phyloP scores from a whole-genome alignment of 257 asterid species.

The Solanum pimpinellifolium region DNA sequence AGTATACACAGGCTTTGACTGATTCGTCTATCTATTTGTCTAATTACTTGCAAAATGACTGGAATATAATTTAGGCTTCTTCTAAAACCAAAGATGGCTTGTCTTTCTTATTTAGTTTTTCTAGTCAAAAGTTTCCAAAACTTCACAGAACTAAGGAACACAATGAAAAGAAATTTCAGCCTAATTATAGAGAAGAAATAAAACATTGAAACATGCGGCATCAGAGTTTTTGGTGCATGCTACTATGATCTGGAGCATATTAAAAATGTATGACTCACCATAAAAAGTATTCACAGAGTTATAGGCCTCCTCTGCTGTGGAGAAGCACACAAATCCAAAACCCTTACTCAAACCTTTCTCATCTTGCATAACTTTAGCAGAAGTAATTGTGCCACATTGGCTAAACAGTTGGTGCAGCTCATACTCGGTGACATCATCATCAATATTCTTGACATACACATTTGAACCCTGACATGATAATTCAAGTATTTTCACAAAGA shows the following conservation, averaged over 20 bases:
- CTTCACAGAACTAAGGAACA: background rate
- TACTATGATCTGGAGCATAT: background rate
- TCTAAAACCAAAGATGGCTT: background rate
- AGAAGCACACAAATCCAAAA: conserved; percentile 70
- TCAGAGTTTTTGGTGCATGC: background rate
- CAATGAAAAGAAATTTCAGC: background rate
- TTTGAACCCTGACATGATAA: conserved; percentile 62
- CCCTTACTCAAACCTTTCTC: conserved; percentile 60
- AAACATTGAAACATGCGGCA: background rate
- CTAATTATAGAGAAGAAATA: background rate
- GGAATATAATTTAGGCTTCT: background rate
- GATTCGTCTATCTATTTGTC: background rate
- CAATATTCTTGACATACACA: conserved; percentile 60
- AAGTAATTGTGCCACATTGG: conserved; percentile 41
- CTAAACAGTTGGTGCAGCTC: conserved; percentile 43
- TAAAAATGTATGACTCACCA: conserved; percentile 12
- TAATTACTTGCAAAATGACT: background rate
- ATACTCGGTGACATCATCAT: conserved; percentile 40
- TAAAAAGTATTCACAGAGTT: conserved; percentile 44
- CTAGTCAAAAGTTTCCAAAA: background rate
- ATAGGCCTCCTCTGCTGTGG: conserved; percentile 50
- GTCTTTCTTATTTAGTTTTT: background rate
- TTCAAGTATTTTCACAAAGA: conserved; percentile 22
- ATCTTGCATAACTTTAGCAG: conserved; percentile 41
- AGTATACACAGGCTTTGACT: background rate